A percentile compares a stretch with the other conserved stretches of the same genome.
phyloP scores from a whole-genome alignment of 108 stramenopile species.

The Heterococcus sp. region DNA sequence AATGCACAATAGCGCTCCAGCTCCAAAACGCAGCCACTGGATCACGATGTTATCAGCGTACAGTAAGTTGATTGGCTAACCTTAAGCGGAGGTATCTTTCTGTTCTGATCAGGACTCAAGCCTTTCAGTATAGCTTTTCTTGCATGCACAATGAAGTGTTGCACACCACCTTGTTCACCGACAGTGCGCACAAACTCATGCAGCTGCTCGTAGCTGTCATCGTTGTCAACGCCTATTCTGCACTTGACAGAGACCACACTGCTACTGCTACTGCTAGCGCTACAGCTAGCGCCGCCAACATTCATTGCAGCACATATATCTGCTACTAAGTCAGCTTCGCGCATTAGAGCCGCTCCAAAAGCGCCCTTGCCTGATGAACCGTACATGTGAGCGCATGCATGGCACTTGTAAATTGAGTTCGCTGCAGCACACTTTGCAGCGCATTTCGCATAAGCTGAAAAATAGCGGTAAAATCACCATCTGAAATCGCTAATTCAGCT shows the following conservation, averaged over 20 bases:
- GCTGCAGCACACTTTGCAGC: no score
- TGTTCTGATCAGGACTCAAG: constrained; percentile 90
- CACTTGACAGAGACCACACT: constrained; percentile 82
- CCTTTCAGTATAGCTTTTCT: constrained; percentile 89
- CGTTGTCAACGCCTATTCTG: constrained; percentile 80
- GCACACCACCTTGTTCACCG: constrained; percentile 5
- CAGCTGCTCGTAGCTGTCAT: constrained; percentile 74
- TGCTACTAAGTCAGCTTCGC: constrained; percentile 74
- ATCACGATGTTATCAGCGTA: no score
- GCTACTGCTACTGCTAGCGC: no score
- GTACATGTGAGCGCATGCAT: no score
- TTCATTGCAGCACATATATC: constrained; percentile 68
- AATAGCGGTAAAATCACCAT: no score
- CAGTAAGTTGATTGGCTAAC: no score
- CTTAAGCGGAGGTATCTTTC: constrained; percentile 86
- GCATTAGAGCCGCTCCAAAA: constrained; percentile 98
- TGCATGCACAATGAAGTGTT: constrained; percentile 90
- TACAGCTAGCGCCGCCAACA: no score
- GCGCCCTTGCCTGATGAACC: constrained; percentile 84
- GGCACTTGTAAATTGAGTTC: no score
- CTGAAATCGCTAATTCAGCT: no score
- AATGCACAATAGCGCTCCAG: no score
- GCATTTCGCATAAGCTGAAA: no score
- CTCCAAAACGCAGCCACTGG: no score
- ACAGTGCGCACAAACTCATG: constrained; percentile 68